Conservation (phyloP, 2,329 filamentous ascomycete species). For the Penicillium sp. region DNA sequence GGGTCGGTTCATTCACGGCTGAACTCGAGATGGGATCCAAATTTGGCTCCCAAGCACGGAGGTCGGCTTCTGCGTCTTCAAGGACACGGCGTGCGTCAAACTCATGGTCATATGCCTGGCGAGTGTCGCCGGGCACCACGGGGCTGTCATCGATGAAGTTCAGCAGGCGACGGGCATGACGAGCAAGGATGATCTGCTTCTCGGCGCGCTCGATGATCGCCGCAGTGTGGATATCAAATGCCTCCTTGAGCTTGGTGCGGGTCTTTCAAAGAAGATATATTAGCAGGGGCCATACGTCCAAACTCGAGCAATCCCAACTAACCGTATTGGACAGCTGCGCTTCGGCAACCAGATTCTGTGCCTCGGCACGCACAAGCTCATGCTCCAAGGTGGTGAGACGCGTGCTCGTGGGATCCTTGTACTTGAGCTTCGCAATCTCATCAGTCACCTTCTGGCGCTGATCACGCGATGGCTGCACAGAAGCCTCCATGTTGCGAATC, state of each 20-base stretch:
- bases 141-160: constrained; percentile 86
- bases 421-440: constrained; percentile 88
- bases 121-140: constrained; percentile 80
- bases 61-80: constrained; percentile 87
- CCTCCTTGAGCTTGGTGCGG: constrained; percentile 92
- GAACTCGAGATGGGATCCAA: constrained; percentile 57
- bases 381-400: constrained; percentile 86
- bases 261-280: constrained; percentile 58
- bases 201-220: constrained; percentile 94
- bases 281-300: constrained; percentile 3
- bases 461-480: constrained; percentile 88
- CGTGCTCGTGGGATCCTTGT: constrained; percentile 84
- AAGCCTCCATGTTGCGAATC: constrained; percentile 93
- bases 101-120: constrained; percentile 66
- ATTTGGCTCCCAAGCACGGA: constrained; percentile 70
- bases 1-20: constrained; percentile 42
- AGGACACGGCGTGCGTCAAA: constrained; percentile 78
- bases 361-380: constrained; percentile 93
- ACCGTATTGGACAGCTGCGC: constrained; percentile 95
- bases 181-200: constrained; percentile 93
- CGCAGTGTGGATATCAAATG: constrained; percentile 83
- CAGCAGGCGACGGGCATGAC: constrained; percentile 82
- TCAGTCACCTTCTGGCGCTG: constrained; percentile 85
- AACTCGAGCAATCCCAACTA: constrained; percentile 41
- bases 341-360: constrained; percentile 93